These are phyloP conservation scores for Rhipidocladum racemiflorum DNA, from an alignment of 176 grass and related monocot species.

Conservation along the genomic window DNA sequence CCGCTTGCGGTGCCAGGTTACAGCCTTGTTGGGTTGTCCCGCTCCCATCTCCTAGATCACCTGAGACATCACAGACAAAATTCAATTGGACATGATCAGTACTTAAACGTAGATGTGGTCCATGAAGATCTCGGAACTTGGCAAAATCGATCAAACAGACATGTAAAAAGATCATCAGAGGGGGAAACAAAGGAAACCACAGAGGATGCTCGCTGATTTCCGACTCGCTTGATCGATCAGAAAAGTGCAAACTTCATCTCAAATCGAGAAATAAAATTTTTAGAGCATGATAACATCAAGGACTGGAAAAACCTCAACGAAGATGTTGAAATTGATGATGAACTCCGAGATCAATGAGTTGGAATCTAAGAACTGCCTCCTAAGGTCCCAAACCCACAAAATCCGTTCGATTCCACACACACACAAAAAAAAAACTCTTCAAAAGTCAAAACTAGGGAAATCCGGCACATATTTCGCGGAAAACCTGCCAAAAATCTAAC, in stretches of 20 bases:
- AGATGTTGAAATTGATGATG: background rate
- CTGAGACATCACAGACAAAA: background rate
- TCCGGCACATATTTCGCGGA: background rate
- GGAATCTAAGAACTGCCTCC: background rate
- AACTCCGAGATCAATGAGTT: background rate
- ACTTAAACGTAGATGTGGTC: background rate
- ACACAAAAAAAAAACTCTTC: too few relatives aligned
- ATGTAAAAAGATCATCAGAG: background rate
- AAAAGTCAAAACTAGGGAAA: background rate
- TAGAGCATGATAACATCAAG: background rate
- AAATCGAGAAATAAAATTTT: background rate
- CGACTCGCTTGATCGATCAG: background rate
- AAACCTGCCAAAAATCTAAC: background rate
- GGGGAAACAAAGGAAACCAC: background rate
- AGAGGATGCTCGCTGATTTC: background rate
- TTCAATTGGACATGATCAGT: background rate
- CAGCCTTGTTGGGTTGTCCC: background rate
- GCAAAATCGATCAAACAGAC: background rate
- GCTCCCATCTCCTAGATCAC: background rate
- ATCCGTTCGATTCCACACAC: background rate
- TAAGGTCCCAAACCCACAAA: background rate
- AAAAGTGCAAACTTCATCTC: background rate
- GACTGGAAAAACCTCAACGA: background rate
- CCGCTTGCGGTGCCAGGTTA: background rate
- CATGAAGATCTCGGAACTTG: background rate